Percentiles rank a stretch among this genome's conserved stretches.
These are phyloP conservation scores for Viola odorata DNA, from an alignment of 345 rosid genomes.

Conservation along the genomic window DNA sequence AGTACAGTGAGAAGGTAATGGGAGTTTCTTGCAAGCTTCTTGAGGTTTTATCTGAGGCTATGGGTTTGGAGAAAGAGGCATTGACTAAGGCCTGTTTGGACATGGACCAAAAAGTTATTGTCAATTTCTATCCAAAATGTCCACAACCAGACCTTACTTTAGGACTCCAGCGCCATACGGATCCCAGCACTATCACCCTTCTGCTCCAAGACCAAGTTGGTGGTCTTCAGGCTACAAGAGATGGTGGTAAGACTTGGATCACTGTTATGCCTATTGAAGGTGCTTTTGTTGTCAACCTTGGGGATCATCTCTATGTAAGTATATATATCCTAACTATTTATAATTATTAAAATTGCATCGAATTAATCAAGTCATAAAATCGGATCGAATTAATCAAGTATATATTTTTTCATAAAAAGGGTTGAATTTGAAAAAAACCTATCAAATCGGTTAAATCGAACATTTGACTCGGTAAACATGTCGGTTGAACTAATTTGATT, in stretches of 20 bases:
- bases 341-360: no score
- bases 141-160: conserved; percentile 96
- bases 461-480: background rate
- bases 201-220: conserved; percentile 92
- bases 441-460: no score
- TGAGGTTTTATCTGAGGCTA: conserved; percentile 78
- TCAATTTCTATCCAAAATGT: conserved; percentile 87
- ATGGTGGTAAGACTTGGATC: conserved; percentile 81
- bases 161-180: conserved; percentile 93
- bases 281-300: conserved; percentile 93
- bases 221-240: conserved; percentile 89
- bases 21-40: conserved; percentile 76
- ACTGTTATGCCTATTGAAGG: conserved; percentile 89
- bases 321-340: background rate
- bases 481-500: no score
- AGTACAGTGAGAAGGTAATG: conserved; percentile 73
- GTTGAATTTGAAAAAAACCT: no score
- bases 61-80: conserved; percentile 81
- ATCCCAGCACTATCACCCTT: conserved; percentile 88
- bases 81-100: conserved; percentile 81
- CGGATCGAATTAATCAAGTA: no score
- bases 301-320: conserved; percentile 93
- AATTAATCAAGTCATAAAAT: no score
- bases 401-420: no score
- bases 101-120: conserved; percentile 92